Percentiles rank a stretch among this genome's conserved stretches.
Conservation (phyloP, 495 filamentous ascomycete genomes). For the Lophium mytilinum region DNA sequence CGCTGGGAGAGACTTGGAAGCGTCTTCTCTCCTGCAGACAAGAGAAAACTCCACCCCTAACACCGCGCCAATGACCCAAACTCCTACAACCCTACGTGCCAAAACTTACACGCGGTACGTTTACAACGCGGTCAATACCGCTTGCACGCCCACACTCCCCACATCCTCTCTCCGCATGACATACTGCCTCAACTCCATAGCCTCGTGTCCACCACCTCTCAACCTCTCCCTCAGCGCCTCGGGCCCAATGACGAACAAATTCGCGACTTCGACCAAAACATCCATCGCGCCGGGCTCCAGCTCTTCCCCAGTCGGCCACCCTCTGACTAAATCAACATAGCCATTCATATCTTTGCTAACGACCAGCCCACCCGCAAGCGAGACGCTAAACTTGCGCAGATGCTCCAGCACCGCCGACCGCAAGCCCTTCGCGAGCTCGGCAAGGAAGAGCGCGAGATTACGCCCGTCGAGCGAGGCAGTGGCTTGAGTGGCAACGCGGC, state of each 20-base stretch:
- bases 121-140: slow-evolving; percentile 56
- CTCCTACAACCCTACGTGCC: neutral
- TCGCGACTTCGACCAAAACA: slow-evolving; percentile 86
- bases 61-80: neutral
- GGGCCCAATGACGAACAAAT: slow-evolving; percentile 86
- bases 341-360: slow-evolving; percentile 92
- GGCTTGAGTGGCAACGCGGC: slow-evolving; percentile 51
- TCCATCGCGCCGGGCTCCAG: slow-evolving; percentile 62
- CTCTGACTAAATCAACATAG: slow-evolving; percentile 74
- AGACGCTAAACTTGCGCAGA: slow-evolving; percentile 87
- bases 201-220: slow-evolving; percentile 47
- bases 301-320: slow-evolving; percentile 67
- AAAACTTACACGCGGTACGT: too few relatives aligned
- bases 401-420: slow-evolving; percentile 77
- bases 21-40: too few relatives aligned
- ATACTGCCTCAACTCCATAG: slow-evolving; percentile 70
- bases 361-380: slow-evolving; percentile 85
- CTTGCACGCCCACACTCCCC: slow-evolving; percentile 69
- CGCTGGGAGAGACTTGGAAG: too few relatives aligned
- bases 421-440: slow-evolving; percentile 77
- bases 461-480: slow-evolving; percentile 59
- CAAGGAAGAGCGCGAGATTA: slow-evolving; percentile 68
- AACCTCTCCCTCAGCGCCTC: slow-evolving; percentile 80
- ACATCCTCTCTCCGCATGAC: slow-evolving; percentile 75
- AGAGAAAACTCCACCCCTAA: too few relatives aligned